A percentile compares a stretch with the other conserved stretches of the same genome.
These are phyloP conservation scores for Colletotrichum destructivum DNA, from an alignment of 2,329 filamentous ascomycete genomes.

Conservation along the genomic window DNA sequence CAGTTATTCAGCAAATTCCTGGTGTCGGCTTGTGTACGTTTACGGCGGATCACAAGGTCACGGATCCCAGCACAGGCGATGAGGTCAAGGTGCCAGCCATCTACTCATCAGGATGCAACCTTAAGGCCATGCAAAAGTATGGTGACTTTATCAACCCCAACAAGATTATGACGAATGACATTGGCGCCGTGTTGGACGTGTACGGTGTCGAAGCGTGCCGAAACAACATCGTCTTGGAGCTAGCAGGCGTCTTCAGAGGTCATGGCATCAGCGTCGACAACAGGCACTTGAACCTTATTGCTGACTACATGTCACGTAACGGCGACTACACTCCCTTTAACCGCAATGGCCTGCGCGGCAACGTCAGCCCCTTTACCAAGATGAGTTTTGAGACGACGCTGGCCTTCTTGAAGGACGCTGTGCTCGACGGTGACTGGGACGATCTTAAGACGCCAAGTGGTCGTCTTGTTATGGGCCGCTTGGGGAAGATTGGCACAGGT, in stretches of 20 bases:
- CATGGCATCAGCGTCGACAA: constrained; percentile 95
- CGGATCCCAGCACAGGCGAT: constrained; percentile 62
- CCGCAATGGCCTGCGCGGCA: constrained; percentile 87
- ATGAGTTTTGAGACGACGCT: constrained; percentile 99
- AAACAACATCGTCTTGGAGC: constrained; percentile 87
- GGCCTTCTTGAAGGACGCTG: constrained; percentile 91
- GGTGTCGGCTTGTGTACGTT: constrained; percentile 82
- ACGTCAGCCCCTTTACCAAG: constrained; percentile 94
- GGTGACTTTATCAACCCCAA: constrained; percentile 89
- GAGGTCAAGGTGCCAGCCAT: constrained; percentile 71
- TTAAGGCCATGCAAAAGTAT: constrained; percentile 91
- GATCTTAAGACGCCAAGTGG: constrained; percentile 88
- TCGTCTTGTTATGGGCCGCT: constrained; percentile 87
- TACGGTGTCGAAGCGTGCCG: constrained; percentile 97
- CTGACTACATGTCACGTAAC: constrained; percentile 96
- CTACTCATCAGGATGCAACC: constrained; percentile 87
- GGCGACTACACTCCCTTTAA: constrained; percentile 94
- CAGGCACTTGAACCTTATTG: constrained; percentile 94
- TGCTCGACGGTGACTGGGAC: constrained; percentile 92
- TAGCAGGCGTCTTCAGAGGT: constrained; percentile 86
- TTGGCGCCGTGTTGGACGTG: constrained; percentile 84
- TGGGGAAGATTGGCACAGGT: constrained; percentile 89
- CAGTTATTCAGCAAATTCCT: constrained; percentile 89
- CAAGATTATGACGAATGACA: constrained; percentile 91
- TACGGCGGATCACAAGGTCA: constrained; percentile 71